Base-by-base conservation (phyloP, 352 stramenopile genomes). In the Pilasporangium apinafurcum region DNA sequence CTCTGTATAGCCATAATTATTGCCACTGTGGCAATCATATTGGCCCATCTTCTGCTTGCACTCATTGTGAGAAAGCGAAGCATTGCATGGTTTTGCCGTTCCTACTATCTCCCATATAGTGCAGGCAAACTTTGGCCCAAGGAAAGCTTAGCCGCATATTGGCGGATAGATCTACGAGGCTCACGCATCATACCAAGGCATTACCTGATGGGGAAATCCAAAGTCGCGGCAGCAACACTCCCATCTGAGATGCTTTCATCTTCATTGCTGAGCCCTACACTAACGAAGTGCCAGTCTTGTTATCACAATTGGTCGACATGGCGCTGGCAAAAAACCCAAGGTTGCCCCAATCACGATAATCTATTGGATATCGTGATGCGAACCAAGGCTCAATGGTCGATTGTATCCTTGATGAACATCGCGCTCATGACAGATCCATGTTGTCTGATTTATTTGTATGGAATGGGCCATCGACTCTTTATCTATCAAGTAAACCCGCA, bases 391-490 rank as follows among this genome's bases (percentile, higher is more conserved):
- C 26, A 62, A 4, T 63, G 47, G 57, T 62, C 57, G 3, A 44
- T 68, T 25, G 33, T 59, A 3, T 54, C 57, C 3, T 53, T 71
- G 34, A 56, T 44, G 20, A 67, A 71, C 36, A 58, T 71, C 20
- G 53, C 42, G 22, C 32, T 54, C 17, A 53, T 71, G 37, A 59
- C 56, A 1, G 61, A 71, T 9, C 61, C 61, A 13, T 26, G 60
- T 26, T 37, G 41, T 25, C 46, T 67, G 9, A 12, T 61, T 16
- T 53, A 36, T 3, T 8, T 70, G 14, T 56, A 42, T 16, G 22
- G 56, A 6, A 13, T 52, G 4, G 60, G 56, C 0, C 16, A 18
- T 2, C 26, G 27, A 25, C 21, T 70, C 24, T 66, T 49, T 17
- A 5, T 70, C 12, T 64, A 65, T 10, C 40, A 48, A 18, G 33